Conservation (phyloP, 495 filamentous ascomycete species). For the Sabuloglossum arenarium region DNA sequence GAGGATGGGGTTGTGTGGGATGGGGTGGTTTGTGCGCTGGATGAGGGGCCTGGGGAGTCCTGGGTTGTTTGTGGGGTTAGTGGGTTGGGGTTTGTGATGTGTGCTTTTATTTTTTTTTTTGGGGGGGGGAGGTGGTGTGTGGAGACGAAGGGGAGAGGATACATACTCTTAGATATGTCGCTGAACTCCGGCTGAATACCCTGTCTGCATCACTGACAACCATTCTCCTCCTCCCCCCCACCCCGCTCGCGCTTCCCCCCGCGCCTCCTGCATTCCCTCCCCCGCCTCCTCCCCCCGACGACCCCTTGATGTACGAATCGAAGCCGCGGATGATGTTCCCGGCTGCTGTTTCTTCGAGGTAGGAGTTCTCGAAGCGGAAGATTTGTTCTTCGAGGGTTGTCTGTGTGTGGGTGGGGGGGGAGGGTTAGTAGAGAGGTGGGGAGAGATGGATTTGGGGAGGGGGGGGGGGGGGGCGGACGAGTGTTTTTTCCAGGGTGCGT, state of each 20-base stretch:
- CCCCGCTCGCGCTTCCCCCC: constrained; percentile 12
- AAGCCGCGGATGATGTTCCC: constrained; percentile 97
- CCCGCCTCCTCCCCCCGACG: constrained; percentile 5
- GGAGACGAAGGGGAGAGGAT: no score
- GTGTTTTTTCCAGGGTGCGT: constrained; percentile 40
- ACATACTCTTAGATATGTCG: neutral
- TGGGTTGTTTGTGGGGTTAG: neutral
- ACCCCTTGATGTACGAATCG: constrained; percentile 78
- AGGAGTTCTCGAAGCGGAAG: constrained; percentile 59
- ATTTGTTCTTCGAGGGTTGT: constrained; percentile 63
- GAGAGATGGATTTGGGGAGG: neutral
- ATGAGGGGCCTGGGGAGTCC: neutral
- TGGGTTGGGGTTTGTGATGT: no score
- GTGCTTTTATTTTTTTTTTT: no score
- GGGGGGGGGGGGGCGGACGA: constrained; percentile 21
- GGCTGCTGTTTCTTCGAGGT: constrained; percentile 72
- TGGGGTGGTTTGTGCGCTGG: neutral
- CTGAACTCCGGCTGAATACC: constrained; percentile 19
- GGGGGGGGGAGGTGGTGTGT: neutral
- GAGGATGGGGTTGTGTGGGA: neutral
- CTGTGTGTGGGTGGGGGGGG: constrained; percentile 14
- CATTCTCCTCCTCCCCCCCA: no score
- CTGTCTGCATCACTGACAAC: constrained; percentile 19
- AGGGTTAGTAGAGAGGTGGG: neutral
- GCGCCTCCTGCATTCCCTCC: constrained; percentile 7